These are phyloP conservation scores for Chytriomyces sp. DNA, from an alignment of 192 early-diverging fungal genomes.

Conservation along the genomic window DNA sequence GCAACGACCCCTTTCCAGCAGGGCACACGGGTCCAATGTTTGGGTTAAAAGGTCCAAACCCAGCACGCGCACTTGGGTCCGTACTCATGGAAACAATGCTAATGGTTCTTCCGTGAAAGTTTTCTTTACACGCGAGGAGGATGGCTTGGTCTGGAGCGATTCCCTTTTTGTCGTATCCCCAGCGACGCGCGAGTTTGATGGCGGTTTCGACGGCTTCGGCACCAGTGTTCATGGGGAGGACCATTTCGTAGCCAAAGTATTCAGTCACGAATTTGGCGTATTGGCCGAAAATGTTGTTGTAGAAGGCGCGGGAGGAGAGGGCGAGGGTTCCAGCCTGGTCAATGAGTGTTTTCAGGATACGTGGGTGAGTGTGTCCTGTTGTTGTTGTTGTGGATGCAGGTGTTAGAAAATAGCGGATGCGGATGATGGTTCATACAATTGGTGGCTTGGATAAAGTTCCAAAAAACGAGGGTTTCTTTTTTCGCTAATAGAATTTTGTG, in stretches of 20 bases:
- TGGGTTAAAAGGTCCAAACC: conserved; percentile 95
- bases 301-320: conserved; percentile 94
- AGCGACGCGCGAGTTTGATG: conserved; percentile 96
- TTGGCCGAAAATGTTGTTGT: conserved; percentile 90
- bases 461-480: too few species aligned
- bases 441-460: too few species aligned
- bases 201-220: conserved; percentile 99
- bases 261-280: conserved; percentile 91
- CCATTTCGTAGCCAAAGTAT: conserved; percentile 97
- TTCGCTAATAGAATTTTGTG: too few species aligned
- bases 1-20: conserved; percentile 67
- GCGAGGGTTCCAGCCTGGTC: conserved; percentile 86
- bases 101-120: conserved; percentile 97
- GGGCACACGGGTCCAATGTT: conserved; percentile 84
- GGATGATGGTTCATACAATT: too few species aligned
- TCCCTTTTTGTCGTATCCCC: conserved; percentile 92
- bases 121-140: conserved; percentile 80
- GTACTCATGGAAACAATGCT: conserved; percentile 94
- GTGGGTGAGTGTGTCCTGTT: conserved; percentile 90
- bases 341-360: conserved; percentile 86
- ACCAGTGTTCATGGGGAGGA: conserved; percentile 98
- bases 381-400: background rate
- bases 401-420: too few species aligned
- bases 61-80: conserved; percentile 80
- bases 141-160: conserved; percentile 81